Percentiles rank a stretch among this genome's conserved stretches.
Conservation (phyloP, 192 early-diverging fungal genomes). For the Rhizophagus sp. region DNA sequence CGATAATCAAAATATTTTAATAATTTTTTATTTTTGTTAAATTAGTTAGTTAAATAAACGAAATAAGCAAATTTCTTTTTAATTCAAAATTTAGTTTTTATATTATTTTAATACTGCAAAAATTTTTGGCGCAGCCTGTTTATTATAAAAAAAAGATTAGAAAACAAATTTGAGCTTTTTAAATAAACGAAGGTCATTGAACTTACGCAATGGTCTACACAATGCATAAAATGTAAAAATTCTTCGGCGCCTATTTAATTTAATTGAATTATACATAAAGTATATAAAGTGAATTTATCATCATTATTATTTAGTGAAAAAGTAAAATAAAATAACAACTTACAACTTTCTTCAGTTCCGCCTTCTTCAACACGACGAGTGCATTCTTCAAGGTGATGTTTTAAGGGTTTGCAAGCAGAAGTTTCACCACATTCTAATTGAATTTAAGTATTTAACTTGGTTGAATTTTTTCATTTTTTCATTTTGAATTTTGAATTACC, state of each 20-base stretch:
- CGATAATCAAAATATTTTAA: too few relatives aligned
- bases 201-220: conserved; percentile 81
- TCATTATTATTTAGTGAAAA: not conserved
- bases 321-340: not conserved
- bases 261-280: not conserved
- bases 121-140: not conserved
- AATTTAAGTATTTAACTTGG: not conserved
- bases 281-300: not conserved
- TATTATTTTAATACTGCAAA: not conserved
- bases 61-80: conserved; percentile 72
- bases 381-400: conserved; percentile 78
- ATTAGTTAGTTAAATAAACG: conserved; percentile 59
- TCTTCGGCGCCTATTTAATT: conserved; percentile 60
- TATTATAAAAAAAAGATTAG: not conserved
- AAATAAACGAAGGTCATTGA: not conserved
- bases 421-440: conserved; percentile 62
- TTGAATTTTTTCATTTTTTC: conserved; percentile 23
- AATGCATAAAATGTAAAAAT: conserved; percentile 81
- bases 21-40: too few relatives aligned
- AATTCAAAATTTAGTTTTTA: not conserved
- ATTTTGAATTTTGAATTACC: conserved; percentile 40
- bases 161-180: not conserved
- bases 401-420: conserved; percentile 64
- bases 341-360: conserved; percentile 74
- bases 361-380: conserved; percentile 69